Conservation (phyloP, 2,329 filamentous ascomycete genomes). For the Macrophomina phaseolina region DNA sequence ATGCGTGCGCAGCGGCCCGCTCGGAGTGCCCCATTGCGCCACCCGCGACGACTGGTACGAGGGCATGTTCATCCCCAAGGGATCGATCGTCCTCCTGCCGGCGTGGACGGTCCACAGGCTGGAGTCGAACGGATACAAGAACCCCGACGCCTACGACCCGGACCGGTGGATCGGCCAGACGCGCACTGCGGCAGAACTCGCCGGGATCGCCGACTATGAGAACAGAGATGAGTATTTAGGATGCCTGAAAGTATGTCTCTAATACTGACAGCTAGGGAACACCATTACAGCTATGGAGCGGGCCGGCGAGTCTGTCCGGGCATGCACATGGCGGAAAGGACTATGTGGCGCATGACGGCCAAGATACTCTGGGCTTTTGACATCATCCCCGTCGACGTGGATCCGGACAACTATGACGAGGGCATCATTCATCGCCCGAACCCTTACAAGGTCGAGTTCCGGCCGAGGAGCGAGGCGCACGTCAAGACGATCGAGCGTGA, state of each 20-base stretch:
- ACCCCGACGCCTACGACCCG: conserved; percentile 43
- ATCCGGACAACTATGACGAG: conserved; percentile 40
- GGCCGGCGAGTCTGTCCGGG: conserved; percentile 41
- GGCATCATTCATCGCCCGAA: conserved; percentile 44
- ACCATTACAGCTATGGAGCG: conserved; percentile 35
- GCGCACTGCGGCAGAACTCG: conserved; percentile 44
- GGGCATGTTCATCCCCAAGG: conserved; percentile 50
- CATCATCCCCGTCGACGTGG: conserved; percentile 33
- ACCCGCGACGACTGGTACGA: conserved; percentile 45
- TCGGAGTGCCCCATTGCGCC: conserved; percentile 33
- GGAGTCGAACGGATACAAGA: conserved; percentile 29
- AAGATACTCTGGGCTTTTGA: conserved; percentile 33
- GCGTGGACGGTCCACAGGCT: conserved; percentile 44
- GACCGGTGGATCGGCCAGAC: conserved; percentile 42
- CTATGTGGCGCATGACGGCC: conserved; percentile 33
- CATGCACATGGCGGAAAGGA: conserved; percentile 37
- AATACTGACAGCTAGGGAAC: conserved; percentile 1
- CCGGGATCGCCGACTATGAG: conserved; percentile 37
- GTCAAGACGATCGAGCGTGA: conserved; percentile 40
- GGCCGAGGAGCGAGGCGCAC: conserved; percentile 39
- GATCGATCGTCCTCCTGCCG: conserved; percentile 45
- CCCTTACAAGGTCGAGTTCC: conserved; percentile 41
- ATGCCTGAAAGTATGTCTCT: conserved; percentile 17
- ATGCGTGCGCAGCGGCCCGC: conserved; percentile 23
- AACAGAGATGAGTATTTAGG: conserved; percentile 33